Evolutionary conservation across 1,284 basidiomycete species (phyloP).

Genomic region (Stygiomarasmius scandens): DNA sequence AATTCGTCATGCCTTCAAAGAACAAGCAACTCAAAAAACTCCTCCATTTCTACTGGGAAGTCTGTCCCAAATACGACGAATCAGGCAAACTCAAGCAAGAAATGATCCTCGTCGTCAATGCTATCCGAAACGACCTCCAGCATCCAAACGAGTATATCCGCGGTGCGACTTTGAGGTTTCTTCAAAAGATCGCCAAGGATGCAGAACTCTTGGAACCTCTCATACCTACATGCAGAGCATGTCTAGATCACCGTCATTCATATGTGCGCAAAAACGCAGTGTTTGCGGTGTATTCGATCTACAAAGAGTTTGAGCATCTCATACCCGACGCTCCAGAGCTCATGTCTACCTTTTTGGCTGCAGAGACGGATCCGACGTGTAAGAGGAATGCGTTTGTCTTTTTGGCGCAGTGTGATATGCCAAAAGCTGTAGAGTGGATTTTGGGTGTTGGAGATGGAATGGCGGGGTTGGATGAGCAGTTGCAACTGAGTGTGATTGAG

Average conservation of each 20-base stretch:
- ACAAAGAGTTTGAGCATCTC: constrained; percentile 91
- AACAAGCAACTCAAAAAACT: constrained; percentile 99
- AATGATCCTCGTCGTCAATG: constrained; percentile 99
- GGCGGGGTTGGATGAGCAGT: constrained; percentile 83
- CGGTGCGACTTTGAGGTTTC: constrained; percentile 93
- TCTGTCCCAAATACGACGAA: constrained; percentile 98
- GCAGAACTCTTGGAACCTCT: constrained; percentile 95
- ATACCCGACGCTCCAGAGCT: constrained; percentile 97
- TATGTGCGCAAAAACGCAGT: constrained; percentile 99
- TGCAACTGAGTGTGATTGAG: constrained; percentile 97
- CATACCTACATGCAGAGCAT: constrained; percentile 90
- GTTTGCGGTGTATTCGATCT: constrained; percentile 94
- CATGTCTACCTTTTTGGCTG: constrained; percentile 96
- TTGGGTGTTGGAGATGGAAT: constrained; percentile 86
- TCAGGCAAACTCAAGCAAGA: constrained; percentile 98
- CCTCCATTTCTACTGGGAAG: constrained; percentile 99
- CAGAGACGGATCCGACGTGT: constrained; percentile 95
- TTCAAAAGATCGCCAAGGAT: constrained; percentile 95
- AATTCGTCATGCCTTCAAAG: constrained; percentile 93
- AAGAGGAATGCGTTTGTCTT: constrained; percentile 98
- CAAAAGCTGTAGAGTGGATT: constrained; percentile 92
- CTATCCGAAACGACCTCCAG: constrained; percentile 98
- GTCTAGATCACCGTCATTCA: constrained; percentile 97
- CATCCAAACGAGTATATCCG: constrained; percentile 99
- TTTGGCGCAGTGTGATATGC: constrained; percentile 86